Conservation (phyloP, 768 basidiomycete genomes). For the Cytidiella melzeri region DNA sequence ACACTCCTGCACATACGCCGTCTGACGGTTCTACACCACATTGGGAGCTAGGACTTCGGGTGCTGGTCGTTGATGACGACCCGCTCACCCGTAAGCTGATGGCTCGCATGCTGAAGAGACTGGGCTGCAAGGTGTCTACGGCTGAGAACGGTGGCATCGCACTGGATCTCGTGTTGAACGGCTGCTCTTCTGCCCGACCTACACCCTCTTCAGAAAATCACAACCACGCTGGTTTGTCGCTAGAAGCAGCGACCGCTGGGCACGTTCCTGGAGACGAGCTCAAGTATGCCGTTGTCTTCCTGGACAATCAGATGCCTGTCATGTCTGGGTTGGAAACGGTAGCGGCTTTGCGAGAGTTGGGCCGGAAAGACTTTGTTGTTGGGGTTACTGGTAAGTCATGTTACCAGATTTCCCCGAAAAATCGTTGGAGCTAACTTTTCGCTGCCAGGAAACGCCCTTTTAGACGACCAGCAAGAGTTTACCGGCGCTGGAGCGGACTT, state of each 20-base stretch:
- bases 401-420: not conserved
- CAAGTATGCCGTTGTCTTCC: slow-evolving; percentile 38
- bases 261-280: slow-evolving; percentile 23
- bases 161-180: slow-evolving; percentile 60
- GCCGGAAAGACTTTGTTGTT: slow-evolving; percentile 70
- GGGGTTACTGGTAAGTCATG: slow-evolving; percentile 60
- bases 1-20: not conserved
- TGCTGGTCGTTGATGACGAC: slow-evolving; percentile 84
- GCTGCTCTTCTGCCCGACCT: slow-evolving; percentile 2
- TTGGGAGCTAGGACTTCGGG: slow-evolving; percentile 45
- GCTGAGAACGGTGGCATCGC: slow-evolving; percentile 84
- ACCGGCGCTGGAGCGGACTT: slow-evolving; percentile 67
- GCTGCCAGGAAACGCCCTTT: slow-evolving; percentile 24
- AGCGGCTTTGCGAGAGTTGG: slow-evolving; percentile 54
- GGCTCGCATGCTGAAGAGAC: slow-evolving; percentile 67
- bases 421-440: too few species aligned
- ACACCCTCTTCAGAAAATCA: slow-evolving; percentile 23
- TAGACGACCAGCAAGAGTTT: slow-evolving; percentile 68
- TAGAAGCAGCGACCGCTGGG: slow-evolving; percentile 25
- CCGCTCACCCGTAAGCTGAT: slow-evolving; percentile 72
- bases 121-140: slow-evolving; percentile 71
- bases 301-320: slow-evolving; percentile 80
- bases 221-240: slow-evolving; percentile 28
- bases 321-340: slow-evolving; percentile 71
- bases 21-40: not conserved